Evolutionary conservation across 2,329 filamentous ascomycete species (phyloP).

Genomic region (Aschersonia sp.): DNA sequence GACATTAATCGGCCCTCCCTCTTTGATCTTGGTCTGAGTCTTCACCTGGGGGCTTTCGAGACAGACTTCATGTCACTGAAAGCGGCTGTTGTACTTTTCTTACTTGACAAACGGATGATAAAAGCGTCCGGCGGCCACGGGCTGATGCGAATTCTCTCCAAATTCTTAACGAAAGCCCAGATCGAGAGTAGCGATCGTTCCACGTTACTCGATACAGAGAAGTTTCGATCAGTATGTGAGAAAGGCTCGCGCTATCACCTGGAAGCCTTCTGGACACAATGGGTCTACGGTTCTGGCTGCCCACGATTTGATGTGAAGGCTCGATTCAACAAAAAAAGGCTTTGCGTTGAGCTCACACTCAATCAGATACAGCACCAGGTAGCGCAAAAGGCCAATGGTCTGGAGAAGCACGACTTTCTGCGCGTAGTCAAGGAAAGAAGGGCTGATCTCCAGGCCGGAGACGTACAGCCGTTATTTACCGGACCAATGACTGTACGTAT

Average conservation of each 20-base stretch:
- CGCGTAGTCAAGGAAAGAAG: slow-evolving; percentile 71
- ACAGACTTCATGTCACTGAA: slow-evolving; percentile 84
- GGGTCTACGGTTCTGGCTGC: slow-evolving; percentile 79
- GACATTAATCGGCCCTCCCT: slow-evolving; percentile 75
- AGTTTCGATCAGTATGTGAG: slow-evolving; percentile 74
- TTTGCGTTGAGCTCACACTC: slow-evolving; percentile 86
- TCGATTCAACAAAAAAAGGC: slow-evolving; percentile 92
- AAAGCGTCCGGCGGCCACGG: slow-evolving; percentile 75
- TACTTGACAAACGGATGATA: slow-evolving; percentile 77
- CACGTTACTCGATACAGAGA: slow-evolving; percentile 56
- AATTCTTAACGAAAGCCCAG: slow-evolving; percentile 74
- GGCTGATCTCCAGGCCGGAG: slow-evolving; percentile 51
- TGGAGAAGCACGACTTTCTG: slow-evolving; percentile 66
- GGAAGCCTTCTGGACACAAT: slow-evolving; percentile 86
- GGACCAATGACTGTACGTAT: slow-evolving; percentile 97
- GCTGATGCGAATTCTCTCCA: slow-evolving; percentile 71
- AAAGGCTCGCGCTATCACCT: slow-evolving; percentile 76
- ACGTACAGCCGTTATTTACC: slow-evolving; percentile 69
- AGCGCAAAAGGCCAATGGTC: slow-evolving; percentile 21
- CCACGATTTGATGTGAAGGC: slow-evolving; percentile 77
- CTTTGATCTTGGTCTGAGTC: slow-evolving; percentile 59
- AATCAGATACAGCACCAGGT: slow-evolving; percentile 52
- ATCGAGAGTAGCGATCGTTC: slow-evolving; percentile 46
- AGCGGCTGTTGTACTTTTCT: slow-evolving; percentile 80
- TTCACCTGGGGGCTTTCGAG: slow-evolving; percentile 74